Base-by-base conservation (phyloP, 208 protist species). In the Strigomonas culicis region DNA sequence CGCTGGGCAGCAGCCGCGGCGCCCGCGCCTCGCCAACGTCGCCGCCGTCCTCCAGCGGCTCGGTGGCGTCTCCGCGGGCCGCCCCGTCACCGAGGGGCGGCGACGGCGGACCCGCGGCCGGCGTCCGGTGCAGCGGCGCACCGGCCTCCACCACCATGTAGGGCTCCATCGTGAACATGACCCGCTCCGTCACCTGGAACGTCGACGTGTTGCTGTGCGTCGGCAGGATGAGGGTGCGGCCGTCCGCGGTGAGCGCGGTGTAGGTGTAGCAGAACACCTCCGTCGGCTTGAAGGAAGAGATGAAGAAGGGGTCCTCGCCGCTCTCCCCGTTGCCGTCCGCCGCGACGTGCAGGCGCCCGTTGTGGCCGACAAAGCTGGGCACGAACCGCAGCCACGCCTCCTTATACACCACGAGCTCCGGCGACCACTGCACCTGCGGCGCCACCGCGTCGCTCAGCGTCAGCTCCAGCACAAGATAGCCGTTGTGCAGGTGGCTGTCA, bases 401-500 rank as follows among this genome's bases (percentile, higher is more conserved):
- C 19, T 76, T 71, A 27, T 80, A 57, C 43, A 31, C 55, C 27
- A 81, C 36, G 47, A 78, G 28, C 24, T 59, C n/a, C 2, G 75
- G 63, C 7, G 64, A 72, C 71, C 74, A 59, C 6, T 70, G 51
- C 22, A 77, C 11, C 31, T 66, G 39, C 32, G 43, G 72, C 41
- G 72, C 51, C 19, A 36, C 13, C 25, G 50, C 6, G 8, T 41
- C 47, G 21, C 15, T 50, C 22, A 93, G 63, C n/a, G 70, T 75
- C 17, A 94, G 60, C 52, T 87, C 77, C 4, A 91, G 78, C n/a
- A 91, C 60, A 13, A 94, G 72, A 44, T 88, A 76, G 28, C 84
- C 88, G 58, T 77, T 77, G 27, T 75, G 72, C 17, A 94, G 21
- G 76, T 91, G 82, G 70, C 77, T 88, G 64, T 94, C 88, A 24